Evolutionary conservation across 257 asterid genomes (phyloP), one percentile per base, ranked within the genome.

Genomic region (Nemophila menziesii): DNA sequence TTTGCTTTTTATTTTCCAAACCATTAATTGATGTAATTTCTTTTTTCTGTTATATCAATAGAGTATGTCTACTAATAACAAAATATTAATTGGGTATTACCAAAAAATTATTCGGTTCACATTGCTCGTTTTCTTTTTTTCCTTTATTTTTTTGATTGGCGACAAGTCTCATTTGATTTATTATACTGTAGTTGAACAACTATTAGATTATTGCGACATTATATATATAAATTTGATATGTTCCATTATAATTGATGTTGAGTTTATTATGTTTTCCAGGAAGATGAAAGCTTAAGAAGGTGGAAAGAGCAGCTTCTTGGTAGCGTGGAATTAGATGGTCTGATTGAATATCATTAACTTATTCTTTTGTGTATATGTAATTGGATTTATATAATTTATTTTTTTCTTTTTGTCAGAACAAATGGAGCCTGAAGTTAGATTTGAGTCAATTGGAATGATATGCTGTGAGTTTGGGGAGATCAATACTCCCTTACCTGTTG

Each of bases 221-320:
- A n/a, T n/a, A n/a, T n/a, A n/a, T n/a, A n/a, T n/a, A n/a, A n/a
- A n/a, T n/a, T 24, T 24, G 6, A 24, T 4, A 24, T 24, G 8
- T 29, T 29, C 36, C 7, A 5, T 29, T 29, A 29, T 5, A 29
- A 29, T 8, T 22, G 16, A 36, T 44, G 16, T 15, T 43, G 22
- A 29, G 36, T 13, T n/a, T 38, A 27, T 42, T 43, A 44, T 19
- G 33, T 13, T 52, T 36, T 48, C 26, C 56, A 77, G 89, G 93
- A 81, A 56, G 93, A 79, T 59, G 92, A 76, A 58, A 80, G 86
- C 63, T 67, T 80, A 46, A 71, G 79, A 44, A 80, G 81, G 68
- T 81, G 93, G 93, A 81, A 81, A 64, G 90, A 74, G 68, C 72
- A 78, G 73, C 79, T 81, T 33, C 92, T 81, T 22, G 93, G 93